These are phyloP conservation scores for Jaenimonas drosophilae DNA, from an alignment of 208 protist genomes.

Conservation along the genomic window DNA sequence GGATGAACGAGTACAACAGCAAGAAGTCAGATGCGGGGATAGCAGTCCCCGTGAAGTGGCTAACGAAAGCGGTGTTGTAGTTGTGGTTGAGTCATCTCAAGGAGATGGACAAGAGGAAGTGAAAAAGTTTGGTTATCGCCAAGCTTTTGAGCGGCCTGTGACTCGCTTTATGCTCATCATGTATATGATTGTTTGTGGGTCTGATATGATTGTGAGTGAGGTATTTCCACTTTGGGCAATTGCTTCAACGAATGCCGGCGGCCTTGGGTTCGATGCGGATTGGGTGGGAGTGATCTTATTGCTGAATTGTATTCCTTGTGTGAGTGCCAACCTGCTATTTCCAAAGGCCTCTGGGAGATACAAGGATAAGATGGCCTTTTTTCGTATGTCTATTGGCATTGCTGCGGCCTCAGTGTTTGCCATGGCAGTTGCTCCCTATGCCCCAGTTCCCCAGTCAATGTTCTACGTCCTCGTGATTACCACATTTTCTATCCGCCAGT, in stretches of 20 bases:
- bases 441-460: too few relatives aligned
- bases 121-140: slow-evolving; percentile 32
- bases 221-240: slow-evolving; percentile 44
- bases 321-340: slow-evolving; percentile 31
- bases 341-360: slow-evolving; percentile 17
- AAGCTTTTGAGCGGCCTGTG: slow-evolving; percentile 17
- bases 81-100: neutral
- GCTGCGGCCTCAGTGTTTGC: slow-evolving; percentile 2
- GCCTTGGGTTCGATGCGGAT: slow-evolving; percentile 15
- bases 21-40: too few relatives aligned
- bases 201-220: slow-evolving; percentile 22
- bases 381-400: slow-evolving; percentile 13
- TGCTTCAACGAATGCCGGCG: slow-evolving; percentile 12
- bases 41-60: neutral
- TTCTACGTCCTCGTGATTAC: slow-evolving; percentile 17
- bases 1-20: neutral
- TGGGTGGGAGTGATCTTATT: slow-evolving; percentile 27
- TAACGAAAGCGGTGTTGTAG: neutral
- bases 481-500: slow-evolving; percentile 12
- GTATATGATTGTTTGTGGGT: slow-evolving; percentile 32
- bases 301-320: slow-evolving; percentile 24
- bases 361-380: slow-evolving; percentile 25
- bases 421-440: too few relatives aligned
- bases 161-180: slow-evolving; percentile 36
- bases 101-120: neutral